Base-by-base conservation (phyloP, 2,329 filamentous ascomycete genomes). In the Coleophoma eucalyptorum region DNA sequence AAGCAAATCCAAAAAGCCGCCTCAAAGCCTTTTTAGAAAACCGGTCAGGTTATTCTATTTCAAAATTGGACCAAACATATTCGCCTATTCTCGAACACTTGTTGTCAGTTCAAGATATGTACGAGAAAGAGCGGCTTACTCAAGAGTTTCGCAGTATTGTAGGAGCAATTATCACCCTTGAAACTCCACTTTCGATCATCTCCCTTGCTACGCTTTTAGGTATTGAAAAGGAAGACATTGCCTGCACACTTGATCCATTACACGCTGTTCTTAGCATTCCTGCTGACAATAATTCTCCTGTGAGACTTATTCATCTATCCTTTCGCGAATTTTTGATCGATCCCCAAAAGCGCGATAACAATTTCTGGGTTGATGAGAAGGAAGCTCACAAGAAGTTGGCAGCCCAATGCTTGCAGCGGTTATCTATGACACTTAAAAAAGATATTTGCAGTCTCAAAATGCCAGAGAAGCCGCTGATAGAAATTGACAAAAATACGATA, bases 331-430 rank as follows among this genome's bases (percentile, higher is more conserved):
- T 42, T 15, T 18, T 48, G 7, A 31, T 70, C 12, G 59, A 69
- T 48, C 33, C 54, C 6, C 48, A 61, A 10, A 61, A 56, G 54
- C 51, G 58, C 12, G 51, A 54, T 1, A 57, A 65, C 33, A 56
- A 44, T 0, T 72, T 73, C 57, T 66, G 66, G 65, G 58, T 72
- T 32, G 56, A 74, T n/a, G 65, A 71, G 52, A 55, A 54, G 44
- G 18, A 56, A n/a, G 56, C 61, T 18, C 62, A 75, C 51, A 31
- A 56, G 20, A 54, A 47, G 3, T 52, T 73, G 1, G 67, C 67
- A 0, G 49, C 34, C n/a, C 15, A 57, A 16, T 75, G 71, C 52
- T 49, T 75, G 13, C 35, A 64, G 35, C 51, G 72, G 2, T 65
- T 73, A 60, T 66, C 62, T 43, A 45, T 34, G 19, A 51, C 46